Conservation (phyloP, 805 yeast species). For the Metschnikowia hibisci region DNA sequence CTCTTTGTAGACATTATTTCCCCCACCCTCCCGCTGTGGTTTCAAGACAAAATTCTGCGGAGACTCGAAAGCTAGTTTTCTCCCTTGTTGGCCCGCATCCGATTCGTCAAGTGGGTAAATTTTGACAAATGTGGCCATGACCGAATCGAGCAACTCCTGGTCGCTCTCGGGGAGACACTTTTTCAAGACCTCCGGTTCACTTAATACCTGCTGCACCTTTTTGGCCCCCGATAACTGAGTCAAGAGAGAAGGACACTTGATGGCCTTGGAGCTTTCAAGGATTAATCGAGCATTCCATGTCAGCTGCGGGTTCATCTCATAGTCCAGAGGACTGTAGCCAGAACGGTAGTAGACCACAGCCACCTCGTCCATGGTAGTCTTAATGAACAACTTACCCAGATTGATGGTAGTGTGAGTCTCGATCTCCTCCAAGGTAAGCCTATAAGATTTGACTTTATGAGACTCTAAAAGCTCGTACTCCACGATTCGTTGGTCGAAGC, state of each 20-base stretch:
- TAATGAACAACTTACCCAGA: constrained; percentile 48
- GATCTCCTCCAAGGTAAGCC: constrained; percentile 66
- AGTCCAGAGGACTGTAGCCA: constrained; percentile 86
- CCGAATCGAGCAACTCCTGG: constrained; percentile 25
- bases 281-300: constrained; percentile 77
- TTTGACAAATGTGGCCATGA: constrained; percentile 69
- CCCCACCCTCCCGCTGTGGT: constrained; percentile 99
- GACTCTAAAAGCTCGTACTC: constrained; percentile 63
- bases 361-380: constrained; percentile 60
- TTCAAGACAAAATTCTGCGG: constrained; percentile 81
- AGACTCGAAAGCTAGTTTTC: constrained; percentile 57
- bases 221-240: constrained; percentile 93
- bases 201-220: constrained; percentile 86
- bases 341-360: constrained; percentile 88
- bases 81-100: constrained; percentile 57
- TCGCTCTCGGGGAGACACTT: constrained; percentile 41
- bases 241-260: constrained; percentile 85
- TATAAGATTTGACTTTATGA: constrained; percentile 55
- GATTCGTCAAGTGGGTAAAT: constrained; percentile 84
- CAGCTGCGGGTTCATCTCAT: constrained; percentile 44
- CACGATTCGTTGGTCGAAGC: constrained; percentile 83
- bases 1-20: constrained; percentile 85
- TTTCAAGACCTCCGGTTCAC: constrained; percentile 47
- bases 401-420: constrained; percentile 39
- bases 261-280: constrained; percentile 73